Evolutionary conservation across 768 basidiomycete species (phyloP).

Genomic region (Xanthoconium stramineum): DNA sequence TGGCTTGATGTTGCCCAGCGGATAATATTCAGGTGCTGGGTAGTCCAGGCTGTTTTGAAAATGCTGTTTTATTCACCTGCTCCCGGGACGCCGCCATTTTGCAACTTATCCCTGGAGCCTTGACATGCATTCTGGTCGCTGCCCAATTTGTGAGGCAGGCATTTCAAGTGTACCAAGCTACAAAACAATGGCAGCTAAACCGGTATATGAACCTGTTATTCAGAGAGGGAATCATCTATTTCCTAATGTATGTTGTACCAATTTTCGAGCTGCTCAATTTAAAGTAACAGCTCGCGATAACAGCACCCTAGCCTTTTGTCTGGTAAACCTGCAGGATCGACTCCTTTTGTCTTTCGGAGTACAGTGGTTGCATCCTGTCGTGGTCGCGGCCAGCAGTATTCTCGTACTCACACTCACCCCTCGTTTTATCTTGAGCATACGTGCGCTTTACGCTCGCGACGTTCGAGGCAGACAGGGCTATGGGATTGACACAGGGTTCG

Average conservation of each 20-base stretch:
- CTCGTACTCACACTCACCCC: background rate
- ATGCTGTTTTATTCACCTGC: too few relatives aligned
- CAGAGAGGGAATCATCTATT: background rate
- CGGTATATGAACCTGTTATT: background rate
- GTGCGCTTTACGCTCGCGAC: background rate
- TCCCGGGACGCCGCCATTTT: too few relatives aligned
- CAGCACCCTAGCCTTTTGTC: background rate
- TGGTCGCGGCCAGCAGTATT: background rate
- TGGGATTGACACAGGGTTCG: background rate
- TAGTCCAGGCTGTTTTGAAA: too few relatives aligned
- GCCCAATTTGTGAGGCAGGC: too few relatives aligned
- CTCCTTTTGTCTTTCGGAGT: background rate
- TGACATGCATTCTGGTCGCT: too few relatives aligned
- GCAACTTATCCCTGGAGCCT: too few relatives aligned
- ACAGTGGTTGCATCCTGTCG: too few relatives aligned
- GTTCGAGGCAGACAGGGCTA: background rate
- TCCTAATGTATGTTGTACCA: background rate
- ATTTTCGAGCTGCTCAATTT: too few relatives aligned
- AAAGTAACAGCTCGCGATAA: too few relatives aligned
- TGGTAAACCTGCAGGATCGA: background rate
- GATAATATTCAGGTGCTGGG: too few relatives aligned
- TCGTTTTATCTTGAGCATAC: background rate
- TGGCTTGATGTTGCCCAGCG: too few relatives aligned
- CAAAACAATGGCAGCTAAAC: background rate
- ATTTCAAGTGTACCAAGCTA: too few relatives aligned